These are phyloP conservation scores for Cyclaneusma minus DNA, from an alignment of 2,329 filamentous ascomycete genomes.

Conservation along the genomic window DNA sequence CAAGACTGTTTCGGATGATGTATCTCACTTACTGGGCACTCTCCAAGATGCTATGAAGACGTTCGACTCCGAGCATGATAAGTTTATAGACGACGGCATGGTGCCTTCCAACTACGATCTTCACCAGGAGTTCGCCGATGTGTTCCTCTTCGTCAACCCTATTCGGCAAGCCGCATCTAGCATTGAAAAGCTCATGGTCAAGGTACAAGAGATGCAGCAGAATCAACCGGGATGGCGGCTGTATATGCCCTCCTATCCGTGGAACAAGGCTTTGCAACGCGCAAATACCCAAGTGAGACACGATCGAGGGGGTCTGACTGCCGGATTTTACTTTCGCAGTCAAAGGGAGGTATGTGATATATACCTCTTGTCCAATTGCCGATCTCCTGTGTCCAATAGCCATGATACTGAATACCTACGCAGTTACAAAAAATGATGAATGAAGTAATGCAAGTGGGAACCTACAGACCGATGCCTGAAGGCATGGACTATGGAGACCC, in stretches of 20 bases:
- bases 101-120: conserved; percentile 29
- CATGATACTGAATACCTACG: too few relatives aligned
- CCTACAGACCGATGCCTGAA: too few relatives aligned
- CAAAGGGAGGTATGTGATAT: conserved; percentile 15
- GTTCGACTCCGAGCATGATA: conserved; percentile 31
- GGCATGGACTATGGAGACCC: too few relatives aligned
- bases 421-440: too few relatives aligned
- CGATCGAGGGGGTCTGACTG: conserved; percentile 40
- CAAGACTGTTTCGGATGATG: conserved; percentile 24
- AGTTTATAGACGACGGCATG: conserved; percentile 27
- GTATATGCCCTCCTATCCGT: conserved; percentile 35
- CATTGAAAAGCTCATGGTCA: conserved; percentile 28
- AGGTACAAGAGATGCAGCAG: conserved; percentile 31
- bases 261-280: conserved; percentile 34
- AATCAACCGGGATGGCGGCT: conserved; percentile 24
- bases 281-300: conserved; percentile 41
- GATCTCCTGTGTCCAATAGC: too few relatives aligned
- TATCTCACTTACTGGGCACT: conserved; percentile 22
- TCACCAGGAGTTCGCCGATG: conserved; percentile 32
- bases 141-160: conserved; percentile 39
- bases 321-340: conserved; percentile 26
- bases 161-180: conserved; percentile 34
- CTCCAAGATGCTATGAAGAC: conserved; percentile 26
- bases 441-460: too few relatives aligned
- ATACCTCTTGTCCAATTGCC: too few relatives aligned